A percentile compares a stretch with the other conserved stretches of the same genome.
phyloP scores from a whole-genome alignment of 768 basidiomycete species.

The Pleurotus tuber-regium region DNA sequence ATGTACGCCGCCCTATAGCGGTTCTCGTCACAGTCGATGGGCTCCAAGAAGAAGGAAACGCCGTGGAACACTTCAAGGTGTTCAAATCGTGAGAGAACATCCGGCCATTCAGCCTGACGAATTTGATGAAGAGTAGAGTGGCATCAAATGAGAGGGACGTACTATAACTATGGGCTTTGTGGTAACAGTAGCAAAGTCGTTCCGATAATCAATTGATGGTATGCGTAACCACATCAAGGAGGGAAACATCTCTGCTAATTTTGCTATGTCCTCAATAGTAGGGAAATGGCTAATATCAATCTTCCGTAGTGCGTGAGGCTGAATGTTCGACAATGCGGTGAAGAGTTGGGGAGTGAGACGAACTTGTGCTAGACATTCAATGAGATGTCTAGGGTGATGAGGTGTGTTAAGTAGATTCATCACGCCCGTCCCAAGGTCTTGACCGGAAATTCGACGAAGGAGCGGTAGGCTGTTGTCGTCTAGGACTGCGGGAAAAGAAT shows the following conservation, averaged over 20 bases:
- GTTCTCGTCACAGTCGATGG: conserved; percentile 5
- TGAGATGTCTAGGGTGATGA: background rate
- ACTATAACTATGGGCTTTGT: no score
- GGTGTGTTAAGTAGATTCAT: conserved; percentile 2
- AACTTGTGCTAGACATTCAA: background rate
- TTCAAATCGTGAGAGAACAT: conserved; percentile 4
- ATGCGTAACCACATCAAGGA: conserved; percentile 3
- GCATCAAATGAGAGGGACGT: no score
- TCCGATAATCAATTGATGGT: conserved; percentile 3
- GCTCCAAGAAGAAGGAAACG: conserved; percentile 7
- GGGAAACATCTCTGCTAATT: conserved; percentile 6
- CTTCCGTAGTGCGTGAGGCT: background rate
- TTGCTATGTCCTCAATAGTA: background rate
- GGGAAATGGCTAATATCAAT: conserved; percentile 9
- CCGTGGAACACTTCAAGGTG: conserved; percentile 7
- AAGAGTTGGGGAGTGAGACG: background rate
- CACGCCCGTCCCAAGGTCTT: background rate
- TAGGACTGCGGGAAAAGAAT: background rate
- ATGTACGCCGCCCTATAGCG: background rate
- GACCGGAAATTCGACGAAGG: background rate
- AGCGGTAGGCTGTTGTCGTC: background rate
- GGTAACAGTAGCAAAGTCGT: conserved; percentile 1
- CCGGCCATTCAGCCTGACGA: conserved; percentile 8
- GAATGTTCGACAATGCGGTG: background rate
- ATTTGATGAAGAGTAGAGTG: no score